Base-by-base conservation (phyloP, 208 protist genomes). In the Acanthamoeba healyi region DNA sequence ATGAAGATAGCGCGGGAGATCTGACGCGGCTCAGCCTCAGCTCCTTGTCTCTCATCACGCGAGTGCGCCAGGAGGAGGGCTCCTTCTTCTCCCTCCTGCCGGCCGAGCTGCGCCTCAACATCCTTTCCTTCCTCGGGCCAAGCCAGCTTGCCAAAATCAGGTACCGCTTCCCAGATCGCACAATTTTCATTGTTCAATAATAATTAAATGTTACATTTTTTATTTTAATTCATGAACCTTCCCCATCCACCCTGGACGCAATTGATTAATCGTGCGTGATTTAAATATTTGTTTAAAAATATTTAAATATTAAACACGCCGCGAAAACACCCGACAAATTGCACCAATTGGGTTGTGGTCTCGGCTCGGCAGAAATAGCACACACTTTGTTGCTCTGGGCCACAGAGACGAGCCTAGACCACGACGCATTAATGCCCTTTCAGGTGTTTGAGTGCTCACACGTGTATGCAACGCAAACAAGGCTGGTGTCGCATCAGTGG, bases 401-500 rank as follows among this genome's bases (percentile, higher is more conserved):
- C n/a, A n/a, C n/a, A n/a, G n/a, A n/a, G n/a, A n/a, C n/a, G n/a
- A n/a, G n/a, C n/a, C n/a, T n/a, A n/a, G n/a, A n/a, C n/a, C n/a
- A n/a, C n/a, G n/a, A n/a, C n/a, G n/a, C n/a, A n/a, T n/a, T 38
- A 70, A n/a, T 36, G 9, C 54, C 63, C 26, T 36, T 15, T 70
- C 44, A 12, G 44, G 44, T 49, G 44, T 4, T 49, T 17, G 29
- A 38, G 19, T n/a, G n/a, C n/a, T n/a, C n/a, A n/a, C n/a, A n/a
- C n/a, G n/a, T n/a, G n/a, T n/a, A n/a, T n/a, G 9, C 38, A 17
- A 10, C n/a, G 63, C 58, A 4, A 44, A 81, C 44, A 81, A 86
- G 77, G 44, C 32, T 86, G 44, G 77, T 86, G 44, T 86, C 77
- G 77, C 77, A 86, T 6, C 77, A 86, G 32, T 86, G 77, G 77